Evolutionary conservation across 176 grass and related monocot species (phyloP), one percentile per base, ranked within the genome.

Genomic region (Juncus inflexus): DNA sequence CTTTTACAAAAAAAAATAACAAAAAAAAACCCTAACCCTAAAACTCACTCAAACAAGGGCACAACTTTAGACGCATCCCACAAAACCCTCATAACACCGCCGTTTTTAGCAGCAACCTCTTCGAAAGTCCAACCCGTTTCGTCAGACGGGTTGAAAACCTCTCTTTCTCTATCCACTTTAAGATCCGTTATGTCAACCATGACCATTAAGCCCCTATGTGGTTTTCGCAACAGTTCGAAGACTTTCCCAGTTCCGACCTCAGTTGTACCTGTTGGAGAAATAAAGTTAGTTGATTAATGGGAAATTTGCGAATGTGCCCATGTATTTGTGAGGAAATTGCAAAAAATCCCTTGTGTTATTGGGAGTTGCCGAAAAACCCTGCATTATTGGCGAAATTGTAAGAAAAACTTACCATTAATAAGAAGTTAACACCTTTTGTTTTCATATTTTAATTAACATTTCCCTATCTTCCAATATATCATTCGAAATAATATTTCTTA

Each of bases 101-200:
- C 81, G 6, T 90, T 84, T 42, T 65, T 86, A 3, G 45, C 77
- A 11, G 77, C 81, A 0, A 81, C 84, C 81, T 87, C 91, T 56
- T 87, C 78, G 52, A 90, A 95, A 3, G 86, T 95, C 38, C 83
- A 81, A 50, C 91, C 84, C 0, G 76, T 75, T 35, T 79, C 68
- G 61, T 95, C 84, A 0, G 86, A 87, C 3, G 86, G 91, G 73
- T 95, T 76, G 3, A 83, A 87, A 15, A 95, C 68, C 67, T 90
- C 86, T 64, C 68, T 84, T 74, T 75, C 86, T n/a, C 77, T 90
- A 59, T 87, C 86, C 10, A 74, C 82, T 77, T 84, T 85, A 47
- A 95, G 81, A 45, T 95, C 78, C 0, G 52, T 90, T 50, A 95
- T 53, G 57, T 95, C 86, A 28, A 28, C 19, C 0, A 95, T 50